Percentiles rank a stretch among this genome's conserved stretches.
Evolutionary conservation across 805 yeast species (phyloP).

Genomic region (Saccharomycodes ludwigii): DNA sequence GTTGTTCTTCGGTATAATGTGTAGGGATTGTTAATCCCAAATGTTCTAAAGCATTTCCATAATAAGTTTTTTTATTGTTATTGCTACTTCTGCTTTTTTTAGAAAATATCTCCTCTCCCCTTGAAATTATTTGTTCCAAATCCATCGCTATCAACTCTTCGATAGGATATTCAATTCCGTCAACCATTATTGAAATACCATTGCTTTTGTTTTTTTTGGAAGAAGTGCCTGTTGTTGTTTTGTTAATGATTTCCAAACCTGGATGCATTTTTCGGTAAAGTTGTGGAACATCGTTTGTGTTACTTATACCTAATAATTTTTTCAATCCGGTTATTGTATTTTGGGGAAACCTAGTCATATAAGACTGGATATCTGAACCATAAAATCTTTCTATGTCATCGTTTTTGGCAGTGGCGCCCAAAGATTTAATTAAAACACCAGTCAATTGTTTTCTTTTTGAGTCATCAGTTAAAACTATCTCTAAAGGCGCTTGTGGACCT

Average conservation of each 20-base stretch:
- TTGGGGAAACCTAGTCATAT: conserved; percentile 63
- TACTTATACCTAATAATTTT: conserved; percentile 53
- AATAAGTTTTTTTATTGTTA: conserved; percentile 35
- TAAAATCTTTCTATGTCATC: conserved; percentile 54
- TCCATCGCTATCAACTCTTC: conserved; percentile 86
- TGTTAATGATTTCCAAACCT: conserved; percentile 41
- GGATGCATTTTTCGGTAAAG: conserved; percentile 42
- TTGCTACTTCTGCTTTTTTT: conserved; percentile 38
- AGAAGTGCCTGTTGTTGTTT: conserved; percentile 26
- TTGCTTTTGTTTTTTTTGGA: conserved; percentile 8
- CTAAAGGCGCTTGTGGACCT: conserved; percentile 85
- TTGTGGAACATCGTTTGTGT: conserved; percentile 32
- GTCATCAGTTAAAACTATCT: conserved; percentile 78
- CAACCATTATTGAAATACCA: conserved; percentile 45
- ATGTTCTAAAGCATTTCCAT: too few species aligned
- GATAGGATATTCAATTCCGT: conserved; percentile 36
- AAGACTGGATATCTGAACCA: conserved; percentile 63
- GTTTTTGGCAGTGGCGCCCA: conserved; percentile 16
- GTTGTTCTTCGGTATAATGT: conserved; percentile 47
- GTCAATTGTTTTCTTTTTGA: conserved; percentile 82
- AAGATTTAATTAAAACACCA: conserved; percentile 53
- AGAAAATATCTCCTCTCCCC: conserved; percentile 54
- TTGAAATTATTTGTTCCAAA: conserved; percentile 45
- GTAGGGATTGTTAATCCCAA: conserved; percentile 73
- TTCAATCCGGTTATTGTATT: conserved; percentile 58